A percentile compares a stretch with the other conserved stretches of the same genome.
Evolutionary conservation across 768 basidiomycete genomes (phyloP).

Genomic region (Kwoniella bestiolae): DNA sequence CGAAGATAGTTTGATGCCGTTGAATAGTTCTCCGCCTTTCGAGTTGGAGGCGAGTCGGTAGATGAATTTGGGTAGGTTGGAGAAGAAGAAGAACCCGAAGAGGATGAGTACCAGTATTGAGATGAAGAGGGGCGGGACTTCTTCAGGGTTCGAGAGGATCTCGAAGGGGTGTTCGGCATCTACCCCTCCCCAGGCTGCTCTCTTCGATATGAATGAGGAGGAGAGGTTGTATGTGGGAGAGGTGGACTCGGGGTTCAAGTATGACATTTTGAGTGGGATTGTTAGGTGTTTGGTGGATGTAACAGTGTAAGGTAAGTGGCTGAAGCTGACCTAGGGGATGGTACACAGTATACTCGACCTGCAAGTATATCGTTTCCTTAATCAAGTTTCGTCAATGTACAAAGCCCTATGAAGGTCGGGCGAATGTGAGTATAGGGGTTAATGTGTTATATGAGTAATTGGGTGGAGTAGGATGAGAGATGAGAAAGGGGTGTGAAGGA

Average conservation of each 20-base stretch:
- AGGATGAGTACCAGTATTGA: background rate
- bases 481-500: background rate
- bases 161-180: constrained; percentile 19
- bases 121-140: constrained; percentile 8
- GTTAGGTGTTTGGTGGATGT: background rate
- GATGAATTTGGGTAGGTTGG: constrained; percentile 8
- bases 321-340: background rate
- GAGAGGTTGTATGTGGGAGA: background rate
- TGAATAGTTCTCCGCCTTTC: constrained; percentile 10
- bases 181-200: constrained; percentile 16
- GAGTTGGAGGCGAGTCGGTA: constrained; percentile 1
- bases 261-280: too few species aligned
- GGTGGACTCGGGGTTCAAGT: background rate
- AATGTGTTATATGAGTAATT: background rate
- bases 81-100: constrained; percentile 5
- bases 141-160: constrained; percentile 12
- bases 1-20: constrained; percentile 6
- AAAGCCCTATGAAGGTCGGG: background rate
- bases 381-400: too few species aligned
- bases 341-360: background rate
- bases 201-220: too few species aligned
- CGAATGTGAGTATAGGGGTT: background rate
- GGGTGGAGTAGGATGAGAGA: background rate
- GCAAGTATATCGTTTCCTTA: background rate
- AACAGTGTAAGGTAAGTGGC: background rate